phyloP scores from a whole-genome alignment of 2,329 filamentous ascomycete species.

The Nigrospora oryzae region DNA sequence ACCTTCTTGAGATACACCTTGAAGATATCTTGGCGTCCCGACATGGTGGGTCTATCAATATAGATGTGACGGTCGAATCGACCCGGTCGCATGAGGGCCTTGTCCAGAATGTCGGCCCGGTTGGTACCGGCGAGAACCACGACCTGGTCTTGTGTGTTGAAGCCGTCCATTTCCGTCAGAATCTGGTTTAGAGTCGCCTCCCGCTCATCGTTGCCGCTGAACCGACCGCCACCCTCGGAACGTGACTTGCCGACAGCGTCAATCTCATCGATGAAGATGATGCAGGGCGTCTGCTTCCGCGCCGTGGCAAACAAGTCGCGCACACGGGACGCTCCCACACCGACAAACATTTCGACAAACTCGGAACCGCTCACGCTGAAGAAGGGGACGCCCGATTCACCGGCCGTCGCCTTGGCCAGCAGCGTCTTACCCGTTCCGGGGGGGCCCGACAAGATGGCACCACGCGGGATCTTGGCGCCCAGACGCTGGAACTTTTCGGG shows the following conservation, averaged over 20 bases:
- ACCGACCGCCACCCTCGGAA: slow-evolving; percentile 66
- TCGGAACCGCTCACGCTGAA: slow-evolving; percentile 98
- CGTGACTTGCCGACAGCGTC: slow-evolving; percentile 93
- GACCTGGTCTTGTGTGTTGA: slow-evolving; percentile 94
- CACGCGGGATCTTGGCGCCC: slow-evolving; percentile 94
- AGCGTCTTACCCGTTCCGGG: slow-evolving; percentile 98
- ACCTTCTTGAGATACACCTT: slow-evolving; percentile 91
- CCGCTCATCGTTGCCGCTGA: slow-evolving; percentile 90
- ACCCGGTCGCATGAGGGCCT: slow-evolving; percentile 91
- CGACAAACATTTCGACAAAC: slow-evolving; percentile 99
- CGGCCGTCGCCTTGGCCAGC: slow-evolving; percentile 92
- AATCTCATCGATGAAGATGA: slow-evolving; percentile 99
- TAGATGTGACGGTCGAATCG: slow-evolving; percentile 95
- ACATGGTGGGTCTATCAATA: slow-evolving; percentile 94
- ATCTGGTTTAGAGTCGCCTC: slow-evolving; percentile 98
- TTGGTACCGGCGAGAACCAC: slow-evolving; percentile 97
- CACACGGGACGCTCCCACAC: slow-evolving; percentile 92
- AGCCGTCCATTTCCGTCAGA: slow-evolving; percentile 97
- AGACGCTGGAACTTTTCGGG: slow-evolving; percentile 88
- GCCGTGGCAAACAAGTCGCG: slow-evolving; percentile 91
- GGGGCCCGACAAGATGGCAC: slow-evolving; percentile 93
- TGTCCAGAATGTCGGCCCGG: slow-evolving; percentile 86
- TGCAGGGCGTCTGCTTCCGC: slow-evolving; percentile 92
- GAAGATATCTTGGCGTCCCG: slow-evolving; percentile 93
- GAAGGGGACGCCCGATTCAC: slow-evolving; percentile 94